Percentiles rank a stretch among this genome's conserved stretches.
phyloP scores from a whole-genome alignment of 2,329 filamentous ascomycete species.

The Xylaria sp. region DNA sequence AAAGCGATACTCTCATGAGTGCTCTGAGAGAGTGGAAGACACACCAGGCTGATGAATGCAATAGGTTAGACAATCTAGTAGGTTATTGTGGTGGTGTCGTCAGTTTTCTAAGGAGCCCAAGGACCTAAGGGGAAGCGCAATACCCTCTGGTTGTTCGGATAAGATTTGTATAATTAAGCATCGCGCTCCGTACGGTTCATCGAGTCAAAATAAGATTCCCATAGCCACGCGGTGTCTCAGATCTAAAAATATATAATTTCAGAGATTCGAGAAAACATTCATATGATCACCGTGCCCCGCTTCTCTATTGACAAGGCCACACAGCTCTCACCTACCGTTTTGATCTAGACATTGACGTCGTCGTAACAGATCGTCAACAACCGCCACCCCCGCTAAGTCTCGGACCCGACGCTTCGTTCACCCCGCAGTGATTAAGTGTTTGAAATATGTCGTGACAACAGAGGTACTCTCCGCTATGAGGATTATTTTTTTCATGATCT shows the following conservation, averaged over 20 bases:
- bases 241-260: no score
- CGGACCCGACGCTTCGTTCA: neutral
- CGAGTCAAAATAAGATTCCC: neutral
- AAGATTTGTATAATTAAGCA: neutral
- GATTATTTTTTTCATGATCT: neutral
- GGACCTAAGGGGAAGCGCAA: constrained; percentile 53
- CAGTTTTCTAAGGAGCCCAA: constrained; percentile 76
- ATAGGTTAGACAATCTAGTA: constrained; percentile 77
- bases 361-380: neutral
- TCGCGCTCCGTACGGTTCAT: neutral
- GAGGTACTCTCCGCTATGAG: neutral
- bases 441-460: neutral
- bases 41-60: constrained; percentile 76
- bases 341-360: neutral
- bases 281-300: neutral
- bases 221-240: no score
- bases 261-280: no score
- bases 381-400: neutral
- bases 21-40: constrained; percentile 75
- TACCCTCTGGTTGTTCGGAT: neutral
- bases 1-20: constrained; percentile 62
- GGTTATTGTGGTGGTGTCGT: constrained; percentile 91
- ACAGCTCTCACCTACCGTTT: neutral
- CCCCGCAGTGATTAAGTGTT: neutral
- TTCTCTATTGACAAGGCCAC: neutral